Evolutionary conservation across 225 moss, liverwort and hornwort genomes (phyloP).

Genomic region (Bryum argenteum): DNA sequence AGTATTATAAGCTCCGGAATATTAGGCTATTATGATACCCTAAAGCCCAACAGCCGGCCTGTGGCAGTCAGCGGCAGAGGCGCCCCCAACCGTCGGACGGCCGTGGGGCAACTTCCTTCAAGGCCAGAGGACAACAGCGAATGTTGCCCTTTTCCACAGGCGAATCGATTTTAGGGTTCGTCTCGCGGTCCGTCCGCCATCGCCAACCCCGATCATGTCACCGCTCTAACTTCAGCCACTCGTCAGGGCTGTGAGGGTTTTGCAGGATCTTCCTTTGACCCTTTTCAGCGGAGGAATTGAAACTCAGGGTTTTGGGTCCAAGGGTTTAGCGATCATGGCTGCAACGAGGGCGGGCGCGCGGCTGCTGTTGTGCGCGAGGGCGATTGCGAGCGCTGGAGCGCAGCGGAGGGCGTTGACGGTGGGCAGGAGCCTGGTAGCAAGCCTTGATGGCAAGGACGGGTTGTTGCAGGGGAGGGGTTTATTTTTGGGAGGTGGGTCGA

Average conservation of each 20-base stretch:
- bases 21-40: no score
- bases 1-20: no score
- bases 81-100: constrained; percentile 22
- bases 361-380: constrained; percentile 44
- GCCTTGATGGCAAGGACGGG: constrained; percentile 25
- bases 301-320: background rate
- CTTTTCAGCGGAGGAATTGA: background rate
- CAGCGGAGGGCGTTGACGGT: constrained; percentile 43
- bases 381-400: constrained; percentile 25
- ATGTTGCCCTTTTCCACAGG: background rate
- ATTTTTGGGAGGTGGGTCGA: constrained; percentile 31
- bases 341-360: constrained; percentile 41
- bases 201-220: constrained; percentile 21
- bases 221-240: background rate
- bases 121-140: background rate
- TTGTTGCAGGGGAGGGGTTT: constrained; percentile 30
- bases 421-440: constrained; percentile 27
- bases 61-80: constrained; percentile 8
- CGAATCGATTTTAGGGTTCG: constrained; percentile 14
- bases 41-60: constrained; percentile 12
- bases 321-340: constrained; percentile 41
- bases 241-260: background rate
- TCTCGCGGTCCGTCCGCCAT: background rate
- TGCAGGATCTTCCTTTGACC: background rate
- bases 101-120: constrained; percentile 23